Evolutionary conservation across 2,329 filamentous ascomycete genomes (phyloP).

Genomic region (Ceratocystiopsis brevicomis): DNA sequence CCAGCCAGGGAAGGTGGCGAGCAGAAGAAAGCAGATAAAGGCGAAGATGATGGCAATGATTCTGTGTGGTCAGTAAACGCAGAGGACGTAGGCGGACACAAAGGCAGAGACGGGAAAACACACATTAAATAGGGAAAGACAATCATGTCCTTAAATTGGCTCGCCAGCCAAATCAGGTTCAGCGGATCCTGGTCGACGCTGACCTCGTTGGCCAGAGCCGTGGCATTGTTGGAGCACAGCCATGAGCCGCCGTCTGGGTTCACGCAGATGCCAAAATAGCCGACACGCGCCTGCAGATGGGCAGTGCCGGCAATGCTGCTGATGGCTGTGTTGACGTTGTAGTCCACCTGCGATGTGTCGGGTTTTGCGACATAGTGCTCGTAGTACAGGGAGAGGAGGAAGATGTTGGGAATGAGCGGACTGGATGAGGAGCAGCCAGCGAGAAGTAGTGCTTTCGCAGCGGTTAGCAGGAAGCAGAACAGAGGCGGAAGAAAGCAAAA

Average conservation of each 20-base stretch:
- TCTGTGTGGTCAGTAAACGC: conserved; percentile 26
- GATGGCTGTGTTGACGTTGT: conserved; percentile 68
- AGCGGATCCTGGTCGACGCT: conserved; percentile 84
- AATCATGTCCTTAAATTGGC: conserved; percentile 95
- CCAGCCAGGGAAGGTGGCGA: conserved; percentile 95
- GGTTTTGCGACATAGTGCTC: conserved; percentile 66
- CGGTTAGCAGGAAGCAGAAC: background rate
- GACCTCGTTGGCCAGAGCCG: conserved; percentile 74
- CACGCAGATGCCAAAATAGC: conserved; percentile 96
- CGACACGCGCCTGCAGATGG: conserved; percentile 73
- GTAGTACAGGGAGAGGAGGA: conserved; percentile 97
- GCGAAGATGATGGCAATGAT: conserved; percentile 97
- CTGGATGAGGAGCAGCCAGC: conserved; percentile 95
- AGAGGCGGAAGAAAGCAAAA: background rate
- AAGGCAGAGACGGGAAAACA: conserved; percentile 23
- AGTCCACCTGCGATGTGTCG: conserved; percentile 75
- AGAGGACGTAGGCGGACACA: no score
- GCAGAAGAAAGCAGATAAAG: conserved; percentile 84
- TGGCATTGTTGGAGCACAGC: conserved; percentile 95
- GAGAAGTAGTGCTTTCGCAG: conserved; percentile 57
- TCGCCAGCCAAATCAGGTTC: conserved; percentile 91
- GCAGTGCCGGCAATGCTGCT: conserved; percentile 77
- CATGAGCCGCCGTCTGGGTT: conserved; percentile 78
- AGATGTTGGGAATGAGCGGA: conserved; percentile 85
- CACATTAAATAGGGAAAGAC: conserved; percentile 94